These are phyloP conservation scores for Rhizopogon vulgaris DNA, from an alignment of 768 basidiomycete genomes.

Conservation along the genomic window DNA sequence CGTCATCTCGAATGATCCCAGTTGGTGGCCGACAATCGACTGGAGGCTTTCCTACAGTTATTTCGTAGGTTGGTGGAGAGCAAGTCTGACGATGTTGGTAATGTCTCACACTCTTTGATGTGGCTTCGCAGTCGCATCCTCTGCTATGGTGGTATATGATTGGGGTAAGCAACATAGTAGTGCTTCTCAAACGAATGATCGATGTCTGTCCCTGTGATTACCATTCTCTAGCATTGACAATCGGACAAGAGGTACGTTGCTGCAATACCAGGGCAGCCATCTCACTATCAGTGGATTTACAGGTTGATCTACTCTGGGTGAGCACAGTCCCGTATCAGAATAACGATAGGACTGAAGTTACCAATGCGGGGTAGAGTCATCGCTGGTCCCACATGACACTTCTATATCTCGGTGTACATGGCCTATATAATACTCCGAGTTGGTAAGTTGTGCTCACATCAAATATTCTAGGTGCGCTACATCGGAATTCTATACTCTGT, in stretches of 20 bases:
- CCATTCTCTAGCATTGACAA: background rate
- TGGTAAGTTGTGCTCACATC: background rate
- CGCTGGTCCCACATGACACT: background rate
- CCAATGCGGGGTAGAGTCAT: background rate
- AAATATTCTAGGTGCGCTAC: background rate
- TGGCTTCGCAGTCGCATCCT: background rate
- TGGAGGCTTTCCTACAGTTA: background rate
- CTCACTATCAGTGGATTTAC: background rate
- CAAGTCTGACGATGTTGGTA: background rate
- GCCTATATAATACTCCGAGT: background rate
- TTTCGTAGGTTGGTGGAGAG: background rate
- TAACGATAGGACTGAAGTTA: no score
- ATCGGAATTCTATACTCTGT: background rate
- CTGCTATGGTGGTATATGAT: background rate
- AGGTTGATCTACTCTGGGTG: background rate
- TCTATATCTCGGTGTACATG: background rate
- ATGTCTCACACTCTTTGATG: background rate
- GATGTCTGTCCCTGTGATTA: background rate
- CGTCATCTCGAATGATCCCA: background rate
- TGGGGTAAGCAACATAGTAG: background rate
- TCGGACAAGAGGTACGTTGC: background rate
- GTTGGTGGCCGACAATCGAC: background rate
- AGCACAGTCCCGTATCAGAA: background rate
- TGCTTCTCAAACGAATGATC: background rate
- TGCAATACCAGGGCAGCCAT: background rate